Evolutionary conservation across 257 asterid species (phyloP).

Genomic region (Solanum medicagineum): DNA sequence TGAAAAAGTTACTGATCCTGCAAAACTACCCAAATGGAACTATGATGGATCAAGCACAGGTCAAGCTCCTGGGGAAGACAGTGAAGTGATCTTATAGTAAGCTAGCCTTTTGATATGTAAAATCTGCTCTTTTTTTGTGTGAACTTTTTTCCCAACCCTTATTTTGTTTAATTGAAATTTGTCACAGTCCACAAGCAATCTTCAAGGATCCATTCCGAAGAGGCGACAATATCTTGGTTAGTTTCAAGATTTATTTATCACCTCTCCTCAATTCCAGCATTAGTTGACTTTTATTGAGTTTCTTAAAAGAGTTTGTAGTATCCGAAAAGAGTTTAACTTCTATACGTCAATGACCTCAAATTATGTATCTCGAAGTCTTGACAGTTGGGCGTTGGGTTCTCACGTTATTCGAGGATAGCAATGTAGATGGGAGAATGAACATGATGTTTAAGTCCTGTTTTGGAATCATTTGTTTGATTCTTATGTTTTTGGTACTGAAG

Average conservation of each 20-base stretch:
- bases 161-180: neutral
- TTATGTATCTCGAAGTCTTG: neutral
- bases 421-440: neutral
- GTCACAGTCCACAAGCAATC: conserved; percentile 80
- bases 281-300: neutral
- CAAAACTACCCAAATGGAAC: conserved; percentile 87
- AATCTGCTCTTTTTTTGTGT: neutral
- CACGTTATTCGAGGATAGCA: neutral
- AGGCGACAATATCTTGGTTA: conserved; percentile 72
- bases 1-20: conserved; percentile 54
- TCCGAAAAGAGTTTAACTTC: neutral
- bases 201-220: conserved; percentile 87
- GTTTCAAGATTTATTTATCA: neutral
- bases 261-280: neutral
- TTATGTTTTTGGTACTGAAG: conserved; percentile 11
- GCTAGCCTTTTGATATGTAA: neutral
- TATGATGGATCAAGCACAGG: conserved; percentile 93
- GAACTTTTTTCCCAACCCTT: neutral
- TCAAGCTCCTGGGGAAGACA: conserved; percentile 93
- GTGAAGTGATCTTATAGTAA: conserved; percentile 90
- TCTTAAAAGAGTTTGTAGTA: neutral
- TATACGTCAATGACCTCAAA: neutral
- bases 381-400: neutral
- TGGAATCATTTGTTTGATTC: neutral
- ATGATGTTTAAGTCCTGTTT: neutral